Evolutionary conservation across 169 alveolate species (phyloP), one percentile per base, ranked within the genome.

Genomic region (Sarcocystis neurona): DNA sequence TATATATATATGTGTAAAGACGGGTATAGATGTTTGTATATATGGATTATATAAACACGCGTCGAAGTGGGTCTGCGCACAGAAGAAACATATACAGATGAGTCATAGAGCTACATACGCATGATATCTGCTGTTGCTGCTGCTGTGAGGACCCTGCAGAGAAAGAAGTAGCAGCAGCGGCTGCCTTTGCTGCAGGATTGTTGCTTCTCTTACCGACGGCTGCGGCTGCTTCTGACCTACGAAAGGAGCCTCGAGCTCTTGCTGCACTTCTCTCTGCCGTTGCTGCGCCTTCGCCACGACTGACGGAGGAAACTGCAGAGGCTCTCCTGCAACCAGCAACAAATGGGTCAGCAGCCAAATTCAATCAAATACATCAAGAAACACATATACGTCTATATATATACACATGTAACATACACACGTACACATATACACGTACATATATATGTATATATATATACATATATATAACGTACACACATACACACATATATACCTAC

Each of bases 251-350:
- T 23, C 10, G 39, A 39, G 82, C 32, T 32, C 58, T 39, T 72
- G 56, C 32, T 72, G 82, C 1, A 72, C 6, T 37, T 72, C 46
- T 39, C 41, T 72, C 39, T 72, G 32, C 27, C 23, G 56, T 53
- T 72, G 48, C 56, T 39, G 53, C 15, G 82, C 82, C 56, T 43
- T 37, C n/a, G 82, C 82, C 56, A 72, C 0, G 34, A 72, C 56
- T 2, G 82, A 32, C 3, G 82, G 82, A 32, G 82, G 82, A 39
- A 72, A 72, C 34, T 72, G 39, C 39, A 72, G 82, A 6, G 58
- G 53, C 34, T 72, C 82, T 15, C 82, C 82, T 72, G 53, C 4
- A 37, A 72, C 66, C n/a, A n/a, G n/a, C n/a, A n/a, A n/a, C n/a
- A n/a, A n/a, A n/a, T n/a, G n/a, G n/a, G n/a, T n/a, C n/a, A n/a